Base-by-base conservation (phyloP, 768 basidiomycete genomes). In the Serendipita sp. region DNA sequence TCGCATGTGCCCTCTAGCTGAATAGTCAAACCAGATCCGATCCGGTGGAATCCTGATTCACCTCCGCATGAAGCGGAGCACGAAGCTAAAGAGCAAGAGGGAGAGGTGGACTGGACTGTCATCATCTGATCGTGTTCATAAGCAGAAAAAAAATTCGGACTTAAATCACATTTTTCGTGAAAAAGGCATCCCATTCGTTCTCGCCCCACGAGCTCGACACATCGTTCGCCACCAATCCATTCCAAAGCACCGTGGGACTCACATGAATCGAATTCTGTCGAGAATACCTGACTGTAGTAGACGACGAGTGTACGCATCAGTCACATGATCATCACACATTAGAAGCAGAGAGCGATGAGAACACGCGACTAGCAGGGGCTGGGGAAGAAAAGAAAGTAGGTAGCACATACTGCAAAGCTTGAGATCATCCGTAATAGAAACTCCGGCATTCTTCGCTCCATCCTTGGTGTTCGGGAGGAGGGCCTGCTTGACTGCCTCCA, bases 251-350 rank as follows among this genome's bases (percentile, higher is more conserved):
- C 42, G 90, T 87, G 3, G 92, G 90, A 1, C 91, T 93, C 51
- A 95, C 90, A 67, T 97, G 94, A 42, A 96, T 82, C 2, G 88
- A 79, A 65, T 97, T 96, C 75, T 96, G 93, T 65, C 94, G 78
- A 16, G 87, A 82, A 71, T 86, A 85, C 72, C 94, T 96, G 77
- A 96, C 90, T 93, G 68, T 31, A n/a, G 64, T 30, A 45, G n/a
- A 11, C 13, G 31, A 9, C 28, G 20, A 20, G n/a, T 7, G 28
- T 28, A 28, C 7, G 5, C 20, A 22, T 50, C 20, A 22, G 45
- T 50, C 2, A 22, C 34, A 5, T n/a, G 45, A 17, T 20, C 28
- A n/a, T 50, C 45, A 50, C 7, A 7, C 34, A n/a, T n/a, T 1
- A 2, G 9, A 17, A 22, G 30, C 26, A 16, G 56, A 28, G n/a